Base-by-base conservation (phyloP, 176 grass and related monocot genomes). In the Chloris gayana region DNA sequence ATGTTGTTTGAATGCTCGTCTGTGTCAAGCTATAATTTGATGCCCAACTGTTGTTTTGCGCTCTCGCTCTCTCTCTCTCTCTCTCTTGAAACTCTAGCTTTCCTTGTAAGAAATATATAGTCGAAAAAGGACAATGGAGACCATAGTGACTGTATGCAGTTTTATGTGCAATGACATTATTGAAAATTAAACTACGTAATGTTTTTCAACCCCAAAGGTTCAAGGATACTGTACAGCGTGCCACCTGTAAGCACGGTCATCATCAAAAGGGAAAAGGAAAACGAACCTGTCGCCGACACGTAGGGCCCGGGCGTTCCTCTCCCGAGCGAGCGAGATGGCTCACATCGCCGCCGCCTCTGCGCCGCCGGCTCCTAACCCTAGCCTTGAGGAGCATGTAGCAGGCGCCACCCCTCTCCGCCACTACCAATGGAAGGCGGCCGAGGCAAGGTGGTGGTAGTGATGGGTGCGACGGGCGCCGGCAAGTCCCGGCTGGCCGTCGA, bases 401-500 rank as follows among this genome's bases (percentile, higher is more conserved):
- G 76, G 31, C 24, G 25, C 21, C 44, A 29, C 33, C 64, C 1
- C 41, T 70, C 49, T 39, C 50, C 56, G 47, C 46, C 58, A 31
- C 24, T 19, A 58, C 7, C 14, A 33, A 81, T 68, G 14, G 83
- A 76, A 24, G 72, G 72, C 12, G 76, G 30, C 44, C 66, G 12
- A 44, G 75, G 33, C 62, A 94, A 92, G 73, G 92, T 91, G 75
- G 92, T 98, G 25, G 85, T 93, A 21, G 89, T 98, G 64, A 93
- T 98, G 92, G 96, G 96, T 65, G 88, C 92, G 14, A 98, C 95
- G 35, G 95, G 95, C 22, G 90, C 90, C 19, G 90, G 96, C 49
- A 99, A 99, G 84, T 99, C 92, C 49, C 87, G 89, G 68, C 86
- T 99, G 56, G 91, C 90, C 45, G 80, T 99, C 57, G 96, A 99